Percentiles rank a stretch among this genome's conserved stretches.
These are phyloP conservation scores for Huntiella savannae DNA, from an alignment of 2,329 filamentous ascomycete species.

Conservation along the genomic window DNA sequence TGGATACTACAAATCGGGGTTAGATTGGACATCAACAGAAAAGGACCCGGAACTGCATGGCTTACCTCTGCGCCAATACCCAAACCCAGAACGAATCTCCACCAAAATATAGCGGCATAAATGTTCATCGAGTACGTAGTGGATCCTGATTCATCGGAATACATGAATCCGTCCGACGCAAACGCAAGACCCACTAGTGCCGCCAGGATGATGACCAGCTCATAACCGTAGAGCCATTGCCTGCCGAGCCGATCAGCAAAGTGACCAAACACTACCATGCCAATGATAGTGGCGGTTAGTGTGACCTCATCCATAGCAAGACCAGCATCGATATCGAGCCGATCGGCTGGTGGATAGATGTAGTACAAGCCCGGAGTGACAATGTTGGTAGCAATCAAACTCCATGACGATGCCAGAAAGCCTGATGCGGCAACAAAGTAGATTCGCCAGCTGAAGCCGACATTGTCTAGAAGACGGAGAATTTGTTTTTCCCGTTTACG, in stretches of 20 bases:
- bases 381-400: slow-evolving; percentile 16
- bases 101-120: slow-evolving; percentile 14
- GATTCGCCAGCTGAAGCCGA: slow-evolving; percentile 15
- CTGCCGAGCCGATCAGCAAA: slow-evolving; percentile 15
- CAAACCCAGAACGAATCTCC: slow-evolving; percentile 14
- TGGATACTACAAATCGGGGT: slow-evolving; percentile 14
- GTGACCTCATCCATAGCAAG: slow-evolving; percentile 15
- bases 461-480: slow-evolving; percentile 12
- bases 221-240: slow-evolving; percentile 15
- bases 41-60: slow-evolving; percentile 1
- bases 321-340: slow-evolving; percentile 8
- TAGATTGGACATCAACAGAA: not conserved
- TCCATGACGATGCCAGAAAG: slow-evolving; percentile 17
- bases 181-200: slow-evolving; percentile 14
- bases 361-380: slow-evolving; percentile 16
- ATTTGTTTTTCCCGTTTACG: slow-evolving; percentile 11
- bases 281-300: slow-evolving; percentile 13
- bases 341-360: slow-evolving; percentile 13
- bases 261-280: slow-evolving; percentile 15
- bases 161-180: slow-evolving; percentile 12
- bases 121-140: slow-evolving; percentile 14
- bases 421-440: slow-evolving; percentile 16
- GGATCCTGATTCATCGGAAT: slow-evolving; percentile 1
- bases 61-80: slow-evolving; percentile 17
- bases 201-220: slow-evolving; percentile 15